phyloP scores from a whole-genome alignment of 371 early-diverging fungal species.

The Mortierella sp. region DNA sequence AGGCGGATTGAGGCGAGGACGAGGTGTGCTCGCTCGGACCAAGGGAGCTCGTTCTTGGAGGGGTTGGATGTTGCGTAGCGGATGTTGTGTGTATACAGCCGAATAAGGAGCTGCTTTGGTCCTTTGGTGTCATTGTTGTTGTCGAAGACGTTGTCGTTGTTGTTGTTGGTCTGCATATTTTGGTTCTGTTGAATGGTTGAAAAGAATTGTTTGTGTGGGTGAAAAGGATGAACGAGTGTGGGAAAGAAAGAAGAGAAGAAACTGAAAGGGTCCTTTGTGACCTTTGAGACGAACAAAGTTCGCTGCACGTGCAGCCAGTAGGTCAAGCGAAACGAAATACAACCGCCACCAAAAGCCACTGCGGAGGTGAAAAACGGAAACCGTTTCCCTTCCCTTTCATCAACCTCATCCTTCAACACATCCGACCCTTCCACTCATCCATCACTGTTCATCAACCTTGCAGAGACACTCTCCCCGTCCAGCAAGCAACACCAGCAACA shows the following conservation, averaged over 20 bases:
- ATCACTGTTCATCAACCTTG: neutral
- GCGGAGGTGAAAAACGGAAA: neutral
- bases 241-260: neutral
- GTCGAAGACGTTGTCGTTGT: neutral
- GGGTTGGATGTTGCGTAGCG: conserved; percentile 10
- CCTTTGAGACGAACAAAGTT: neutral
- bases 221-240: neutral
- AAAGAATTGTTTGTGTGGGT: neutral
- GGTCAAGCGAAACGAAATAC: neutral
- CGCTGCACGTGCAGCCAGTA: neutral
- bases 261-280: neutral
- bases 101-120: neutral
- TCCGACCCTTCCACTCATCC: neutral
- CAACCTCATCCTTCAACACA: neutral
- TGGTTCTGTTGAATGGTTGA: neutral
- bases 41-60: conserved; percentile 20
- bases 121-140: neutral
- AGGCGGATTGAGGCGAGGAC: conserved; percentile 13
- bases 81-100: conserved; percentile 20
- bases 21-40: conserved; percentile 6
- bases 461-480: neutral
- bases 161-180: neutral
- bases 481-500: neutral
- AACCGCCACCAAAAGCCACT: conserved; percentile 12
- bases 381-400: neutral